Base-by-base conservation (phyloP, 305 asterid genomes). In the Rubia peregrina region DNA sequence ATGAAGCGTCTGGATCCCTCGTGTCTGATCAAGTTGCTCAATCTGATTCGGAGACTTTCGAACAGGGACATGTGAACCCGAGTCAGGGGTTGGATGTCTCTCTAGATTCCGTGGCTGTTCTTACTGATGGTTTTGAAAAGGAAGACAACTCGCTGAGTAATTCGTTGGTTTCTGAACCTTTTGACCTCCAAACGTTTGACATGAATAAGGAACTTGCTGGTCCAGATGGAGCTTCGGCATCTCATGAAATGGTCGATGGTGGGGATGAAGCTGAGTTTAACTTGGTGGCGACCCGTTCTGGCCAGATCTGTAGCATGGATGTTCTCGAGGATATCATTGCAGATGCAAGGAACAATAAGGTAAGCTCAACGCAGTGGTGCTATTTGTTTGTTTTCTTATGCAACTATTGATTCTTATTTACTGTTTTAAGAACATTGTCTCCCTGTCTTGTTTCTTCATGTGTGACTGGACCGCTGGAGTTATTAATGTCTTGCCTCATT, bases 291-390 rank as follows among this genome's bases (percentile, higher is more conserved):
- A 79, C 88, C 24, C 88, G 79, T 36, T 89, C 94, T 40, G 85
- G 86, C 63, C 85, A 88, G 79, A 74, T 74, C 22, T 84, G 80
- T 77, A 77, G 79, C 69, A 69, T 77, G 74, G 89, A 84, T 70
- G 80, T 77, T 76, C 85, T 92, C 11, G 95, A 84, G 71, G 91
- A 87, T 65, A 69, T 80, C 65, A 82, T 94, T 75, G 75, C 83
- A 22, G 90, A 79, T 80, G 94, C 97, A 24, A 88, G 81, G 76
- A 83, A 78, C 78, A 85, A 86, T 78, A 91, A 91, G 99, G 99
- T 91, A 85, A 33, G 13, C n/a, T 7, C 57, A 22, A 30, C 5
- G 0, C 3, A n/a, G 41, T 21, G 26, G 22, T 3, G 42, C 43
- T 55, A 72, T 48, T 1, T 72, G 51, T 30, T 48, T 30, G 49